Conservation (phyloP, 169 alveolate genomes). For the Plasmodium malariae region DNA sequence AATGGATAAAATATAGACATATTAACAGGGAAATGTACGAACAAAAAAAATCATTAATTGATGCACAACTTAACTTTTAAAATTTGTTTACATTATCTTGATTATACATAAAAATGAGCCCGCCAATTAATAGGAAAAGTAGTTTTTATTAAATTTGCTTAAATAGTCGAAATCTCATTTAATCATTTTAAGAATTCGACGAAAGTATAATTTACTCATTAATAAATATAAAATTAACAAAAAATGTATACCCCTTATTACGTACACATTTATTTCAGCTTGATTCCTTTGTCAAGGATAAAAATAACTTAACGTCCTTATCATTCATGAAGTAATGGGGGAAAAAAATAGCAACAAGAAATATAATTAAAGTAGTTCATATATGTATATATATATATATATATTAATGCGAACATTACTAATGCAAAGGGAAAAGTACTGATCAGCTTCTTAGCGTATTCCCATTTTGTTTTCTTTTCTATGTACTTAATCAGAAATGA, state of each 20-base stretch:
- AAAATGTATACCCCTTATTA: constrained; percentile 1
- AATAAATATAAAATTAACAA: not conserved
- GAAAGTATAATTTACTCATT: not conserved
- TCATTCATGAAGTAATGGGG: constrained; percentile 20
- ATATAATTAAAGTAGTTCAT: not conserved
- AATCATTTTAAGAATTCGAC: not conserved
- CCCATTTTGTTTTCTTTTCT: not conserved
- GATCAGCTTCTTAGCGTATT: not conserved
- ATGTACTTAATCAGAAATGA: constrained; percentile 11
- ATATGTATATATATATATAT: not conserved
- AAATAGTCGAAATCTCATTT: not conserved
- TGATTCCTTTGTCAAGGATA: constrained; percentile 64
- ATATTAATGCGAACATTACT: not conserved
- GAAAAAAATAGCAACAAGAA: not conserved
- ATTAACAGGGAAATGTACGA: not conserved
- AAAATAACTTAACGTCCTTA: constrained; percentile 30
- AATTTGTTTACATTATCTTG: too few relatives aligned
- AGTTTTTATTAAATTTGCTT: not conserved
- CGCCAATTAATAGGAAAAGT: not conserved
- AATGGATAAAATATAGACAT: constrained; percentile 5
- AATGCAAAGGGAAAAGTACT: too few relatives aligned
- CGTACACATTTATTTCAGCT: constrained; percentile 17
- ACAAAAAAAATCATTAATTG: not conserved
- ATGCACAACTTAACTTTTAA: too few relatives aligned
- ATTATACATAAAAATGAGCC: not conserved